A percentile compares a stretch with the other conserved stretches of the same genome.
Evolutionary conservation across 2,329 filamentous ascomycete species (phyloP).

Genomic region (Claviceps humidiphila): DNA sequence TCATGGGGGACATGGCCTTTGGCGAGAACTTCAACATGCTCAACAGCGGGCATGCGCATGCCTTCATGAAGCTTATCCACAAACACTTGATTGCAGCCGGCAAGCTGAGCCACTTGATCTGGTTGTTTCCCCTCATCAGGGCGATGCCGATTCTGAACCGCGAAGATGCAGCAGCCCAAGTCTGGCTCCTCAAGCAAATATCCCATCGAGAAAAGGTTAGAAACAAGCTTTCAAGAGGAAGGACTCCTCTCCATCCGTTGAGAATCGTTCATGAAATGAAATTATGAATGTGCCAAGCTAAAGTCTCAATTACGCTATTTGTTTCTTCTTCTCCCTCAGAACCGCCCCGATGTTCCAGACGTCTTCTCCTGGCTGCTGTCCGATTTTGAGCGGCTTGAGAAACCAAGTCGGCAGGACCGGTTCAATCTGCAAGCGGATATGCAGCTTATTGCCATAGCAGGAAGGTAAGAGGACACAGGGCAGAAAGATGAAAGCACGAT

Average conservation of each 20-base stretch:
- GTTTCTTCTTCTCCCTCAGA: not conserved
- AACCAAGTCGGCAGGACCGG: conserved; percentile 10
- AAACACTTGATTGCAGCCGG: conserved; percentile 12
- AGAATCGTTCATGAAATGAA: not conserved
- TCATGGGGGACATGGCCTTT: conserved; percentile 29
- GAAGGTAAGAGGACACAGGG: conserved; percentile 13
- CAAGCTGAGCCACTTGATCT: conserved; percentile 13
- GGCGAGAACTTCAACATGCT: conserved; percentile 23
- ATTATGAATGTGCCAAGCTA: not conserved
- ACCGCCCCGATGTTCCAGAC: conserved; percentile 13
- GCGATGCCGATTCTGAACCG: conserved; percentile 11
- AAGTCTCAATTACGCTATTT: not conserved
- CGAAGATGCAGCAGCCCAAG: conserved; percentile 9
- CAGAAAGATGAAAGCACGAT: not conserved
- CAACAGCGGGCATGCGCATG: conserved; percentile 13
- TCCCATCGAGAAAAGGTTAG: not conserved
- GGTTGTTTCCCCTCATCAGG: conserved; percentile 9
- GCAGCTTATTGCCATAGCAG: conserved; percentile 18
- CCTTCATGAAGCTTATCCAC: conserved; percentile 14
- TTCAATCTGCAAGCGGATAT: conserved; percentile 16
- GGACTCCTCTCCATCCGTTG: not conserved
- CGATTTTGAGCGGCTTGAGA: conserved; percentile 11
- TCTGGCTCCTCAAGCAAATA: conserved; percentile 6
- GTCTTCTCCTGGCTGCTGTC: conserved; percentile 20
- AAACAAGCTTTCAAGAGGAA: not conserved